These are phyloP conservation scores for Fusarium verticillioides DNA, from an alignment of 2,329 filamentous ascomycete genomes.

Conservation along the genomic window DNA sequence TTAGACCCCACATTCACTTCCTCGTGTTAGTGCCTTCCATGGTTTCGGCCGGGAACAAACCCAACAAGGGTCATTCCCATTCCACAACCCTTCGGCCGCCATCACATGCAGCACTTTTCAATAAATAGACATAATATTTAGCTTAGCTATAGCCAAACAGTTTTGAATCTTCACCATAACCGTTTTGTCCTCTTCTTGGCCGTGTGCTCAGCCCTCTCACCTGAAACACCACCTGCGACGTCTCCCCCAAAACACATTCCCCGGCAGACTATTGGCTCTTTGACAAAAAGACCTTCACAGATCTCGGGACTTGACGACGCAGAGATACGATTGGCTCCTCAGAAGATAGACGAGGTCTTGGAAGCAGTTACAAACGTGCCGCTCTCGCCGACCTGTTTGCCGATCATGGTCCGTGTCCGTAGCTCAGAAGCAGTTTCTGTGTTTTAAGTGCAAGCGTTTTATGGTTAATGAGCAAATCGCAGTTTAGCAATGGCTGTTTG, in stretches of 20 bases:
- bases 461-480: background rate
- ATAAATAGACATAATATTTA: background rate
- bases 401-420: background rate
- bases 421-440: background rate
- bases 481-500: background rate
- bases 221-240: slow-evolving; percentile 11
- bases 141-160: background rate
- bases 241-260: background rate
- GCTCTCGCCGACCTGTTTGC: background rate
- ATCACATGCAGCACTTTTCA: accelerated
- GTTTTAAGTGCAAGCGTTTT: background rate
- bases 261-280: background rate
- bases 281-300: background rate
- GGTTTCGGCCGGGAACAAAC: background rate
- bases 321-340: slow-evolving; percentile 5
- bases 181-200: background rate
- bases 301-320: slow-evolving; percentile 14
- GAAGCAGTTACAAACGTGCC: background rate
- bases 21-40: background rate
- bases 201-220: background rate
- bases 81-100: background rate
- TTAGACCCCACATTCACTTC: background rate
- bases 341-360: background rate
- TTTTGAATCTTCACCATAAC: background rate
- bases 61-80: background rate